Conservation (phyloP, 768 basidiomycete species). For the Russula sp. region DNA sequence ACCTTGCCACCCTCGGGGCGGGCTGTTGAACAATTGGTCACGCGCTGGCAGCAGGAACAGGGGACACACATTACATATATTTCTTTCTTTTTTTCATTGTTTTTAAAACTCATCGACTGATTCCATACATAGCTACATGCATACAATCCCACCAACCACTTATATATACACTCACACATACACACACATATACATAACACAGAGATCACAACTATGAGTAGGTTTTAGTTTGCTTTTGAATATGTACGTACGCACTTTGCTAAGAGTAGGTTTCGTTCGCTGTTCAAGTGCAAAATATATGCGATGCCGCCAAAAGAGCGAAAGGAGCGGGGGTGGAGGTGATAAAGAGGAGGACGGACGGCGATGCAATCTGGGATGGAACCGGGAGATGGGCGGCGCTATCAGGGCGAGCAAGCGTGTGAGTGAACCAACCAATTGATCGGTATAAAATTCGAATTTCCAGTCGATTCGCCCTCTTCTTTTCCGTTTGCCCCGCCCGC, state of each 20-base stretch:
- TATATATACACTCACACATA: neutral
- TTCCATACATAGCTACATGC: conserved; percentile 4
- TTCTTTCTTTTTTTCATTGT: neutral
- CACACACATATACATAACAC: neutral
- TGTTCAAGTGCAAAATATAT: neutral
- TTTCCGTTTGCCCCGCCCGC: neutral
- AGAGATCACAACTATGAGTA: neutral
- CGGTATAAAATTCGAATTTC: neutral
- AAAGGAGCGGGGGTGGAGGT: neutral
- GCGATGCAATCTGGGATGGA: neutral
- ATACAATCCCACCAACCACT: neutral
- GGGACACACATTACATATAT: neutral
- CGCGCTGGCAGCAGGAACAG: neutral
- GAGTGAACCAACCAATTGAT: neutral
- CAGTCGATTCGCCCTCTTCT: neutral
- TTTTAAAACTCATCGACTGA: neutral
- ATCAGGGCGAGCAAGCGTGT: too few species aligned
- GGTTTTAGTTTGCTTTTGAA: too few species aligned
- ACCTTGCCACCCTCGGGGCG: too few species aligned
- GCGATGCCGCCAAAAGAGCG: neutral
- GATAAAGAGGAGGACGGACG: neutral
- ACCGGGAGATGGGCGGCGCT: neutral
- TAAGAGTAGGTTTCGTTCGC: neutral
- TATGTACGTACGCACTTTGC: too few species aligned
- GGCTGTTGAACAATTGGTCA: neutral